Percentiles rank a stretch among this genome's conserved stretches.
Evolutionary conservation across 331 rosid genomes (phyloP).

Genomic region (Dryas integrifolia): DNA sequence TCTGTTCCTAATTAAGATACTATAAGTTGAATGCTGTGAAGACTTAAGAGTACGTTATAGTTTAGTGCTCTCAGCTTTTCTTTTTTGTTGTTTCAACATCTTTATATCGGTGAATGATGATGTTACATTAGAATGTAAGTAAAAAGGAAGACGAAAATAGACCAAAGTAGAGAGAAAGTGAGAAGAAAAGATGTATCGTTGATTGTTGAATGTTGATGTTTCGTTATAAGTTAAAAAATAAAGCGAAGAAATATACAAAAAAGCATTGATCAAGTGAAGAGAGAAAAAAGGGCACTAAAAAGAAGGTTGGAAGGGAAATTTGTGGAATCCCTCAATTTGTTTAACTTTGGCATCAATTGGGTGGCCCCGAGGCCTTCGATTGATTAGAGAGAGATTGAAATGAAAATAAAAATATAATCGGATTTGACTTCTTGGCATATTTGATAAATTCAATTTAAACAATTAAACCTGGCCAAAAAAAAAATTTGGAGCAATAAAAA

Average conservation of each 20-base stretch:
- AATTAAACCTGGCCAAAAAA: no score
- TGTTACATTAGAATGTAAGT: not conserved
- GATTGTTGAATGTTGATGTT: not conserved
- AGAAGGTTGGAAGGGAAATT: not conserved
- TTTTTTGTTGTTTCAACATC: not conserved
- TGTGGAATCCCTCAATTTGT: not conserved
- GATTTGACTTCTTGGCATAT: no score
- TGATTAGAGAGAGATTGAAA: not conserved
- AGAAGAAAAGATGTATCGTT: not conserved
- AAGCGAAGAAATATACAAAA: not conserved
- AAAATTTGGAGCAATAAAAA: no score
- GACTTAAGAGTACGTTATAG: not conserved
- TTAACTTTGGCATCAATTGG: not conserved
- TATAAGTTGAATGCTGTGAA: not conserved
- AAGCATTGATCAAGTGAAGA: not conserved
- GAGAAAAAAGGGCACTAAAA: not conserved
- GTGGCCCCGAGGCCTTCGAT: not conserved
- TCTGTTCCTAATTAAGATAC: no score
- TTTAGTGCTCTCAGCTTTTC: not conserved
- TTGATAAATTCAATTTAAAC: no score
- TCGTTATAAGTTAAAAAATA: not conserved
- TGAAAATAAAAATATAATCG: not conserved
- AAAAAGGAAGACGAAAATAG: not conserved
- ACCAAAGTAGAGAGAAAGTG: not conserved
- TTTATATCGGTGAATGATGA: not conserved